A percentile compares a stretch with the other conserved stretches of the same genome.
phyloP scores from a whole-genome alignment of 164 flowering plant genomes.

The Berberis thunbergii region DNA sequence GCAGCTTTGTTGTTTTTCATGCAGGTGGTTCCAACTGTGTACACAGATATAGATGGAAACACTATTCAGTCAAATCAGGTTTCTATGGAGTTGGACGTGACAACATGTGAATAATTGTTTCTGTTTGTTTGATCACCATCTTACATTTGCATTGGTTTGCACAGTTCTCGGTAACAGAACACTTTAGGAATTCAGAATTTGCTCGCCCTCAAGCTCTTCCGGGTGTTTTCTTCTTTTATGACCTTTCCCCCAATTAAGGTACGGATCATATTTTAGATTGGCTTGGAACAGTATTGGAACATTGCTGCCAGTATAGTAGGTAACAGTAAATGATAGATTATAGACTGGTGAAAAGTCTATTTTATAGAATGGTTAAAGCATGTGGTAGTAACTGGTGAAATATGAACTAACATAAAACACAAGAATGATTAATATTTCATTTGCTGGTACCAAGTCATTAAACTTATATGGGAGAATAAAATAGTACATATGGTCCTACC shows the following conservation, averaged over 20 bases:
- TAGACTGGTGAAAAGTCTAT: too few relatives aligned
- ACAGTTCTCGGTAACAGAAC: slow-evolving; percentile 94
- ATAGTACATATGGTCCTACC: too few relatives aligned
- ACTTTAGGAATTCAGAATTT: slow-evolving; percentile 42
- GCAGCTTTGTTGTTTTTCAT: slow-evolving; percentile 4
- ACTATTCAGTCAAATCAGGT: slow-evolving; percentile 88
- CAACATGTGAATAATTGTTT: background rate
- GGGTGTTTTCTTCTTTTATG: slow-evolving; percentile 86
- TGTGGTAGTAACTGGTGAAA: too few relatives aligned
- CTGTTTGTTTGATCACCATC: background rate
- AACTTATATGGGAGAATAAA: too few relatives aligned
- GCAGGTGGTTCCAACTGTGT: slow-evolving; percentile 83
- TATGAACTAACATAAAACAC: too few relatives aligned
- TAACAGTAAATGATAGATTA: too few relatives aligned
- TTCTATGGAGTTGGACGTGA: background rate
- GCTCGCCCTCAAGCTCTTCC: slow-evolving; percentile 62
- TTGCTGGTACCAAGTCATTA: too few relatives aligned
- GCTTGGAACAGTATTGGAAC: too few relatives aligned
- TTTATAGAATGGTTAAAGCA: too few relatives aligned
- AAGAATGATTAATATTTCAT: too few relatives aligned
- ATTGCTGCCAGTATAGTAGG: too few relatives aligned
- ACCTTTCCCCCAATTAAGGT: slow-evolving; percentile 87
- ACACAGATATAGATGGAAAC: slow-evolving; percentile 55
- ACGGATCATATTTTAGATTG: background rate
- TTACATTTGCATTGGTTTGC: slow-evolving; percentile 7